Conservation (phyloP, 148 eudicot genomes). For the Pharnaceum exiguum region DNA sequence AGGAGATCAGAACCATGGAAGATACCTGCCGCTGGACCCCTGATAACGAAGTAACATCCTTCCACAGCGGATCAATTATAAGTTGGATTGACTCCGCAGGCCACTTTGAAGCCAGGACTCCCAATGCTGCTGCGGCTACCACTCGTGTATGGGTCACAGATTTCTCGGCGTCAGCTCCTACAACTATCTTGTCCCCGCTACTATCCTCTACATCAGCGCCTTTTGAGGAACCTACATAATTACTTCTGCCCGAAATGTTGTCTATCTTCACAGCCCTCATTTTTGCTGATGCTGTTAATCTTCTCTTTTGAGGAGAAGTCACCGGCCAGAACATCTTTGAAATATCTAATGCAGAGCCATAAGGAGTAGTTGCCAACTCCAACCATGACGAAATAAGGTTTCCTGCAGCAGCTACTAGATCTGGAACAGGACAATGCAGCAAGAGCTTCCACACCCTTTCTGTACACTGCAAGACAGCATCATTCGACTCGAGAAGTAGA, state of each 20-base stretch:
- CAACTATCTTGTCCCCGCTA: constrained; percentile 70
- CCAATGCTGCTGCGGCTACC: constrained; percentile 79
- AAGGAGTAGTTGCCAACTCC: constrained; percentile 81
- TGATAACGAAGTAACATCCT: constrained; percentile 62
- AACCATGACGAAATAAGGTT: constrained; percentile 75
- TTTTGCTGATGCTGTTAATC: constrained; percentile 76
- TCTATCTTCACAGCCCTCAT: constrained; percentile 79
- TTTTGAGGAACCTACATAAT: constrained; percentile 33
- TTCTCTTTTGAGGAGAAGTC: constrained; percentile 79
- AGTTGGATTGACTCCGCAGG: constrained; percentile 45
- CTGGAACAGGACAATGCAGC: constrained; percentile 65
- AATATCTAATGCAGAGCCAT: constrained; percentile 79
- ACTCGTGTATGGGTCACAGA: constrained; percentile 91
- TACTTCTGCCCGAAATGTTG: constrained; percentile 30
- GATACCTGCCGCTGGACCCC: constrained; percentile 99
- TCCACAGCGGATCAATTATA: constrained; percentile 77
- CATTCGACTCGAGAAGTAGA: constrained; percentile 85
- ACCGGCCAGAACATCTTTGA: constrained; percentile 96
- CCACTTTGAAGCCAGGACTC: constrained; percentile 79
- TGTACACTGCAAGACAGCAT: constrained; percentile 74
- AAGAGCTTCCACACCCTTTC: constrained; percentile 96
- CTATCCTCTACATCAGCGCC: constrained; percentile 39
- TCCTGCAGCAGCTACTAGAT: constrained; percentile 68
- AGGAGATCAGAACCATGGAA: constrained; percentile 85
- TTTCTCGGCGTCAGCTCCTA: constrained; percentile 85